Evolutionary conservation across 1,284 basidiomycete genomes (phyloP).

Genomic region (Trichosporon asahii): DNA sequence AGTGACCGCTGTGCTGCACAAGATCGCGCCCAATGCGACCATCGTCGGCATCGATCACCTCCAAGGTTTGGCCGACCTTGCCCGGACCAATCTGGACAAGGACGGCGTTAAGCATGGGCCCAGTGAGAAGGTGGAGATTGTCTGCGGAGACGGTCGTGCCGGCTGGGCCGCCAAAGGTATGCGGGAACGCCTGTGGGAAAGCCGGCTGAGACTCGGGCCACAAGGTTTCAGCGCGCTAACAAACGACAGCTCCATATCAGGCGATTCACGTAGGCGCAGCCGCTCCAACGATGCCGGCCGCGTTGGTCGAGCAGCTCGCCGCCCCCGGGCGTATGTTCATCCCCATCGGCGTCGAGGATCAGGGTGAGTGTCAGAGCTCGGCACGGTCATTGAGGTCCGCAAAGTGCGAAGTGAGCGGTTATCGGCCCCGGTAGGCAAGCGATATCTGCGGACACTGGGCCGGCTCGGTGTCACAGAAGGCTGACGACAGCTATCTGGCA

Average conservation of each 20-base stretch:
- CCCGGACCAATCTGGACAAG: slow-evolving; percentile 63
- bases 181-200: neutral
- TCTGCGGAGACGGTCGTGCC: slow-evolving; percentile 75
- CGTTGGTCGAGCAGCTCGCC: slow-evolving; percentile 76
- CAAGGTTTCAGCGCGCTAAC: no score
- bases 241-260: slow-evolving; percentile 65
- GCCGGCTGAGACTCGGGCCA: neutral
- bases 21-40: slow-evolving; percentile 60
- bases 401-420: neutral
- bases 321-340: slow-evolving; percentile 88
- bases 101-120: slow-evolving; percentile 57
- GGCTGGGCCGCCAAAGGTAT: slow-evolving; percentile 52
- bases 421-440: no score
- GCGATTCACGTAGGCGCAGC: slow-evolving; percentile 96
- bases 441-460: neutral
- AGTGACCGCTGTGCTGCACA: slow-evolving; percentile 66
- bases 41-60: slow-evolving; percentile 94
- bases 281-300: slow-evolving; percentile 68
- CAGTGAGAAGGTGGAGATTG: slow-evolving; percentile 47
- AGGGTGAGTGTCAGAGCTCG: slow-evolving; percentile 34
- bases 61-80: slow-evolving; percentile 68
- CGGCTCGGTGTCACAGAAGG: neutral
- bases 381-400: neutral
- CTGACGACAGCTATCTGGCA: slow-evolving; percentile 62
- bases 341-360: slow-evolving; percentile 66